phyloP scores from a whole-genome alignment of 2,329 filamentous ascomycete species.

The Penicillium sp. region DNA sequence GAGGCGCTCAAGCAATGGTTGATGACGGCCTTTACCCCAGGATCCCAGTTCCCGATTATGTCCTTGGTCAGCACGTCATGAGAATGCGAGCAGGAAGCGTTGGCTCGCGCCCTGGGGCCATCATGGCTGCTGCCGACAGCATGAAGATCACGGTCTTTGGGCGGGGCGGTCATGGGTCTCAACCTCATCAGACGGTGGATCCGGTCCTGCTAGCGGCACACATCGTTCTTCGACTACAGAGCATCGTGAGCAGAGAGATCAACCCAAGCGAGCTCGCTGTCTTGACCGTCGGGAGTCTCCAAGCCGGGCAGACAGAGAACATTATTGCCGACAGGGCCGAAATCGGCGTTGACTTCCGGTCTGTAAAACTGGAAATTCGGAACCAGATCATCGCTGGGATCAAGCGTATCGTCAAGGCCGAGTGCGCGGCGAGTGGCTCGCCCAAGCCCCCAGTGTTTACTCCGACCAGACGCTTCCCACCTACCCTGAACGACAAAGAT shows the following conservation, averaged over 20 bases:
- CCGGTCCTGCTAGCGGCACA: constrained; percentile 58
- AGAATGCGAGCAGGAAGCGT: constrained; percentile 42
- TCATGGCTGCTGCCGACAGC: constrained; percentile 47
- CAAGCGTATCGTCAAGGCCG: constrained; percentile 56
- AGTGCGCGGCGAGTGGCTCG: constrained; percentile 52
- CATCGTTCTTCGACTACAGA: constrained; percentile 58
- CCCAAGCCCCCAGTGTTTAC: constrained; percentile 49
- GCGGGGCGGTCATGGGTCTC: constrained; percentile 57
- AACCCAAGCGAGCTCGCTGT: constrained; percentile 54
- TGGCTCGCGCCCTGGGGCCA: constrained; percentile 38
- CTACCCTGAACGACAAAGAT: constrained; percentile 52
- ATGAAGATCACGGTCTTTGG: constrained; percentile 57
- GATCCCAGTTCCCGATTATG: constrained; percentile 55
- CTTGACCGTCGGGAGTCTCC: constrained; percentile 58
- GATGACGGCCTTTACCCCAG: constrained; percentile 55
- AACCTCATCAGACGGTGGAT: constrained; percentile 57
- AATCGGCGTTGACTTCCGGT: constrained; percentile 56
- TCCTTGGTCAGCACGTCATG: constrained; percentile 59
- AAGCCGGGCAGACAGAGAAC: constrained; percentile 60
- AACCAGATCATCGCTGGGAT: constrained; percentile 49
- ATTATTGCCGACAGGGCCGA: constrained; percentile 57
- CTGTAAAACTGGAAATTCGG: constrained; percentile 47
- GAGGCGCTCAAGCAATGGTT: constrained; percentile 62
- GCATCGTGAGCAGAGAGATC: constrained; percentile 56
- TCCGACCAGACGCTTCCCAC: constrained; percentile 51